These are phyloP conservation scores for Delonix regia DNA, from an alignment of 306 rosid genomes.

Conservation along the genomic window DNA sequence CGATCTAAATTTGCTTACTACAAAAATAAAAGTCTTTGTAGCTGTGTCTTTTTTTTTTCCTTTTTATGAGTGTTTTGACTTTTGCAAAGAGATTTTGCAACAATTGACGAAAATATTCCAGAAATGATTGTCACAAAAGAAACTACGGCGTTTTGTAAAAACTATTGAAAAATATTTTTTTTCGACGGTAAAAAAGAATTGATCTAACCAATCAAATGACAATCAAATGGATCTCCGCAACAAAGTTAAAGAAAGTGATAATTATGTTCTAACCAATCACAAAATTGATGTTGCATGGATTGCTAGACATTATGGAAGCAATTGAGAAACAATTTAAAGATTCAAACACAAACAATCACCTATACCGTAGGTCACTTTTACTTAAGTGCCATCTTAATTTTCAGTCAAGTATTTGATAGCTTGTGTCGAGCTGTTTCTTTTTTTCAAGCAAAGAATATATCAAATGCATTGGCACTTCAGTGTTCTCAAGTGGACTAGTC, in stretches of 20 bases:
- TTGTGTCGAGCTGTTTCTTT: neutral
- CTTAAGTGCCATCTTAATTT: constrained; percentile 14
- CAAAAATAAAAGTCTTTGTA: no score
- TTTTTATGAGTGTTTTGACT: no score
- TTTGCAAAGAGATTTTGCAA: no score
- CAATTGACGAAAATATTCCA: no score
- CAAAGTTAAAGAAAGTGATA: neutral
- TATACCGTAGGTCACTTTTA: constrained; percentile 12
- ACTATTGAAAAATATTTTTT: no score
- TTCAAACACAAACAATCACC: neutral
- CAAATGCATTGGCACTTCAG: constrained; percentile 49
- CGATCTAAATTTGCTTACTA: no score
- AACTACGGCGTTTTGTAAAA: no score
- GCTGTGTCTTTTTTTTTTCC: no score
- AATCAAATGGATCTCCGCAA: constrained; percentile 3
- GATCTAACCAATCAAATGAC: no score
- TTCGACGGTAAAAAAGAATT: no score
- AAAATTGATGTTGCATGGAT: neutral
- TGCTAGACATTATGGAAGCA: constrained; percentile 1
- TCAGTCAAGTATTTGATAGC: constrained; percentile 12
- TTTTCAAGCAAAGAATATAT: constrained; percentile 19
- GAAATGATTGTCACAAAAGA: no score
- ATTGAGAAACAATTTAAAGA: neutral
- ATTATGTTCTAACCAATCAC: constrained; percentile 6
- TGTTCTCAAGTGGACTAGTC: constrained; percentile 56